Conservation (phyloP, 1,284 basidiomycete species). For the Prillingera fragicola region DNA sequence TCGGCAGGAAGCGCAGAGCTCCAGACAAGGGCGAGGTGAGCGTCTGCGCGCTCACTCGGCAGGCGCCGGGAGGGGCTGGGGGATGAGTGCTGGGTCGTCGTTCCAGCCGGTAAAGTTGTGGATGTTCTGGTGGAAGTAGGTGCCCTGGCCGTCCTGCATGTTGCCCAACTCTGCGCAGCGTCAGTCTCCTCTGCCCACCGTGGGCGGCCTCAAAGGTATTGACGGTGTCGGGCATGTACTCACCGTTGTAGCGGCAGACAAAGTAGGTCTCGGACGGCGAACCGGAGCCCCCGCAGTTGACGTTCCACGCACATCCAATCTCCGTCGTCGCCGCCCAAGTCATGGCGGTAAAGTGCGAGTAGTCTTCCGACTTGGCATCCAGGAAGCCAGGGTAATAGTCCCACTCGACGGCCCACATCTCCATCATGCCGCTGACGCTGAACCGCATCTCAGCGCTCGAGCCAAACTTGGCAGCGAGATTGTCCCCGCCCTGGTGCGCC, state of each 20-base stretch:
- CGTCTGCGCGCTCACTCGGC: too few relatives aligned
- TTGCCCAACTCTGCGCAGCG: too few relatives aligned
- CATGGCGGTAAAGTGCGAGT: slow-evolving; percentile 18
- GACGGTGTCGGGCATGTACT: too few relatives aligned
- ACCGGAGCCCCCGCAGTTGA: slow-evolving; percentile 4
- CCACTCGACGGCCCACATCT: slow-evolving; percentile 18
- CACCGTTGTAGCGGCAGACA: slow-evolving; percentile 6
- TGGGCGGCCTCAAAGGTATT: too few relatives aligned
- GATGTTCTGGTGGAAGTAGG: slow-evolving; percentile 4
- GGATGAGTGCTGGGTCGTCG: background rate
- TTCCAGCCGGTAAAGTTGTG: slow-evolving; percentile 13
- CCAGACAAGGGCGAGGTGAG: too few relatives aligned
- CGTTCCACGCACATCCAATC: slow-evolving; percentile 16
- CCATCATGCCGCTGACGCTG: slow-evolving; percentile 13
- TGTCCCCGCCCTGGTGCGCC: slow-evolving; percentile 17
- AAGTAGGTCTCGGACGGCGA: slow-evolving; percentile 15
- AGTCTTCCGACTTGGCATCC: slow-evolving; percentile 8
- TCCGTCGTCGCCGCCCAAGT: slow-evolving; percentile 11
- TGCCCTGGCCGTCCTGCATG: too few relatives aligned
- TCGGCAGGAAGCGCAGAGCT: too few relatives aligned
- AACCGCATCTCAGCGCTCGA: slow-evolving; percentile 2
- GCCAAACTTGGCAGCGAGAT: slow-evolving; percentile 9
- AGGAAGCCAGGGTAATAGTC: slow-evolving; percentile 17
- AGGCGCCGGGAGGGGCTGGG: too few relatives aligned
- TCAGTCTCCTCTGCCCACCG: too few relatives aligned